Evolutionary conservation across 148 eudicot species (phyloP).

Genomic region (Drosera capensis): DNA sequence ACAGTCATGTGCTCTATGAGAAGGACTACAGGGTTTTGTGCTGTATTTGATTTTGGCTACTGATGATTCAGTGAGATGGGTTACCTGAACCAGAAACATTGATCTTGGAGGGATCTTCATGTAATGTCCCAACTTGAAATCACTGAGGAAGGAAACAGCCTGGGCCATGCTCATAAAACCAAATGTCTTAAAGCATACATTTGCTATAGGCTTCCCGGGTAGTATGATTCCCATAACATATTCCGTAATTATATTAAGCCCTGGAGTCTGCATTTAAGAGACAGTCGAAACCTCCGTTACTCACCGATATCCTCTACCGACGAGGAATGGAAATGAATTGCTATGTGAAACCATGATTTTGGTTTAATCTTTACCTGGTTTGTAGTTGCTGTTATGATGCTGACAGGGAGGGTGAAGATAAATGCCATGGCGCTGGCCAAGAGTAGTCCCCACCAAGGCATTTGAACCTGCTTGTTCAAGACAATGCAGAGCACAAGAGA

Average conservation of each 20-base stretch:
- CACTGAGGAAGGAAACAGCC: conserved; percentile 86
- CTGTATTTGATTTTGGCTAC: not conserved
- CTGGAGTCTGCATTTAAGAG: conserved; percentile 82
- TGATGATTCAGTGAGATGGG: not conserved
- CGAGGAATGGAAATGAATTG: not conserved
- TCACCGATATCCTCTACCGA: not conserved
- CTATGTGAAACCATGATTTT: not conserved
- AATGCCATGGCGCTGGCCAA: conserved; percentile 78
- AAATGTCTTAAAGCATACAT: conserved; percentile 85
- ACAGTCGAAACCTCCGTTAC: conserved; percentile 3
- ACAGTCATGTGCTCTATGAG: not conserved
- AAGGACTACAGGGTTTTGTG: not conserved
- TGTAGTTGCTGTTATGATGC: conserved; percentile 95
- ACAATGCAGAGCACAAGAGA: conserved; percentile 58
- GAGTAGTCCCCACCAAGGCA: conserved; percentile 98
- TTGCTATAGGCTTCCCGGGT: conserved; percentile 95
- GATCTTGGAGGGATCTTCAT: conserved; percentile 99
- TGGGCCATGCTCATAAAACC: conserved; percentile 99
- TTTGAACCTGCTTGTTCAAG: conserved; percentile 64
- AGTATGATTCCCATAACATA: conserved; percentile 82
- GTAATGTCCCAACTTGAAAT: conserved; percentile 97
- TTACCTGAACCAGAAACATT: conserved; percentile 98
- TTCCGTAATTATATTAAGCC: conserved; percentile 88
- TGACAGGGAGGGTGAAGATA: conserved; percentile 83
- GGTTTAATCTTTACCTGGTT: conserved; percentile 43